Percentiles rank a stretch among this genome's conserved stretches.
Conservation (phyloP, 2,329 filamentous ascomycete genomes). For the Grosmannia penicillata region DNA sequence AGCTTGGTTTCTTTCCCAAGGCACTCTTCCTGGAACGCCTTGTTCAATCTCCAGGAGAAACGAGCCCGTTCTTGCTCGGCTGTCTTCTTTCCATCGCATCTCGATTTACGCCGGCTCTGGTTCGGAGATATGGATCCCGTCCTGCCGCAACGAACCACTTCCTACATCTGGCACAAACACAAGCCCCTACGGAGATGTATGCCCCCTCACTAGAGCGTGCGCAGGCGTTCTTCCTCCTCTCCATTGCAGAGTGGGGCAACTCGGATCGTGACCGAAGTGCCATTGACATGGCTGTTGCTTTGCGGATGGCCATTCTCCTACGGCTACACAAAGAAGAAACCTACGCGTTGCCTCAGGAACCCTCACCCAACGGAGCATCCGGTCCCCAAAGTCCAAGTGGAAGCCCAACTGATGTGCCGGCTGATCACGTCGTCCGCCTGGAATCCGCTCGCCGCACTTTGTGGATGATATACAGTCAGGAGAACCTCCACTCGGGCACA, state of each 20-base stretch:
- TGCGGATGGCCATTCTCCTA: conserved; percentile 38
- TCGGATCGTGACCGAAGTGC: conserved; percentile 30
- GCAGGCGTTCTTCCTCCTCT: conserved; percentile 43
- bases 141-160: conserved; percentile 37
- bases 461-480: conserved; percentile 45
- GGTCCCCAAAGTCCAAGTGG: too few relatives aligned
- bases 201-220: conserved; percentile 37
- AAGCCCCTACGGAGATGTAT: conserved; percentile 35
- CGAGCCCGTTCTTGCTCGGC: conserved; percentile 38
- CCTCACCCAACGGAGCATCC: conserved; percentile 12
- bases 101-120: conserved; percentile 33
- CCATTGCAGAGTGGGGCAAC: conserved; percentile 41
- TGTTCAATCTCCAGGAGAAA: conserved; percentile 24
- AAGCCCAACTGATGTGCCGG: conserved; percentile 24
- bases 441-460: conserved; percentile 41
- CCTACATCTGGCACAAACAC: conserved; percentile 30
- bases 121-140: conserved; percentile 30
- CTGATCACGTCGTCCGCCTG: conserved; percentile 29
- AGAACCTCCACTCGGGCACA: conserved; percentile 38
- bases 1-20: conserved; percentile 43
- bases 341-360: conserved; percentile 22
- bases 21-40: conserved; percentile 31
- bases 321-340: conserved; percentile 40
- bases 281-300: conserved; percentile 39
- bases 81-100: conserved; percentile 41